Conservation (phyloP, 495 filamentous ascomycete genomes). For the Penicillium canescens region DNA sequence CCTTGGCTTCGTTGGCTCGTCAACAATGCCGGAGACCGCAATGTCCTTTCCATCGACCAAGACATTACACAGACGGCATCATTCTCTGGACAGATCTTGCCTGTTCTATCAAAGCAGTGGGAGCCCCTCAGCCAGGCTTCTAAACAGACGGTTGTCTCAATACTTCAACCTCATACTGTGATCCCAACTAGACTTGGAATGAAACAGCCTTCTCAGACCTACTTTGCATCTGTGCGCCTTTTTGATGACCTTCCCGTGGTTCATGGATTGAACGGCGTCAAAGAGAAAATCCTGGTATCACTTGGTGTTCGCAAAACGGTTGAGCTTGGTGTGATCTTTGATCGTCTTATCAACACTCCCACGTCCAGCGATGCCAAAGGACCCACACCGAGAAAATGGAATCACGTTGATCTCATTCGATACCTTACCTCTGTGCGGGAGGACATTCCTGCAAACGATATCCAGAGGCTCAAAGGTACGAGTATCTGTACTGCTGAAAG, state of each 20-base stretch:
- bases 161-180: constrained; percentile 66
- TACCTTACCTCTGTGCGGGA: constrained; percentile 87
- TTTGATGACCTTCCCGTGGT: constrained; percentile 92
- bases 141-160: constrained; percentile 61
- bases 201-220: constrained; percentile 82
- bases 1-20: constrained; percentile 83
- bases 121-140: constrained; percentile 65
- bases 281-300: constrained; percentile 82
- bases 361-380: constrained; percentile 43
- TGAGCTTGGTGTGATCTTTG: constrained; percentile 90
- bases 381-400: constrained; percentile 63
- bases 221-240: constrained; percentile 87
- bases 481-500: constrained; percentile 82
- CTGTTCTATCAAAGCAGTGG: constrained; percentile 84
- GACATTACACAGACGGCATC: constrained; percentile 68
- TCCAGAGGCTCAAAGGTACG: constrained; percentile 72
- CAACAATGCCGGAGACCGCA: constrained; percentile 53
- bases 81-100: constrained; percentile 78
- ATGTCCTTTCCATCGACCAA: constrained; percentile 46
- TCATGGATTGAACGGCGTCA: constrained; percentile 69
- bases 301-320: constrained; percentile 83
- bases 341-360: constrained; percentile 65
- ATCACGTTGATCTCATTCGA: constrained; percentile 89
- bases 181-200: constrained; percentile 93
- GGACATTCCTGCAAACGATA: constrained; percentile 85